Percentiles rank a stretch among this genome's conserved stretches.
phyloP scores from a whole-genome alignment of 2,329 filamentous ascomycete genomes.

The Talaromyces islandicus region DNA sequence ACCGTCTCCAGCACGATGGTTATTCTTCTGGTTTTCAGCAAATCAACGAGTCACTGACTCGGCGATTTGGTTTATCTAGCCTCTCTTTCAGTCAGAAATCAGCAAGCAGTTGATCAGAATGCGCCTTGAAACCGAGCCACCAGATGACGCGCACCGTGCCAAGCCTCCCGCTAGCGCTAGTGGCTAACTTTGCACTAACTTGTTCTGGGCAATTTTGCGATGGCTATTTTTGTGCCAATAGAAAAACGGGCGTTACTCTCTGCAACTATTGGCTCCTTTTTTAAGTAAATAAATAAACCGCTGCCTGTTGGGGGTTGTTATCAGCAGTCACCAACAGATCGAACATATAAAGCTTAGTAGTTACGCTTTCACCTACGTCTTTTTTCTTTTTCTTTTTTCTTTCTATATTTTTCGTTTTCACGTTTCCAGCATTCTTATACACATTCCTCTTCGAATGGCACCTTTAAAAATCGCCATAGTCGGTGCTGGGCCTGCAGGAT shows the following conservation, averaged over 20 bases:
- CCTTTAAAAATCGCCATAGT: slow-evolving; percentile 16
- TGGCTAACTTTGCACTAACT: neutral
- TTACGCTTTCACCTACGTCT: neutral
- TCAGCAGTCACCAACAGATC: neutral
- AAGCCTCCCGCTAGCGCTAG: neutral
- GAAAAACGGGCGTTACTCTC: neutral
- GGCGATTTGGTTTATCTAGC: too few species aligned
- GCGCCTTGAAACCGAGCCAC: neutral
- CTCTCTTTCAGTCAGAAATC: too few species aligned
- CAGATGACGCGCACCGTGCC: too few species aligned
- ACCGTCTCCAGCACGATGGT: neutral
- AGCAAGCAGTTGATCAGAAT: too few species aligned
- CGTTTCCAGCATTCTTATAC: neutral
- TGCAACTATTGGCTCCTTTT: neutral
- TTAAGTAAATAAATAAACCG: neutral
- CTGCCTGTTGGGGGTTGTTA: neutral
- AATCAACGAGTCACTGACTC: neutral
- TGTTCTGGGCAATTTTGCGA: neutral
- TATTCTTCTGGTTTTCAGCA: neutral
- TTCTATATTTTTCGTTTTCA: too few species aligned
- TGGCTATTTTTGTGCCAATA: neutral
- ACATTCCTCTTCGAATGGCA: neutral
- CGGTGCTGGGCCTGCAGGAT: slow-evolving; percentile 15
- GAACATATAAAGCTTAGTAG: neutral
- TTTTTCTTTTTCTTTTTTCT: neutral